phyloP scores from a whole-genome alignment of 176 grass and related monocot genomes.

The Hordeum marinum region DNA sequence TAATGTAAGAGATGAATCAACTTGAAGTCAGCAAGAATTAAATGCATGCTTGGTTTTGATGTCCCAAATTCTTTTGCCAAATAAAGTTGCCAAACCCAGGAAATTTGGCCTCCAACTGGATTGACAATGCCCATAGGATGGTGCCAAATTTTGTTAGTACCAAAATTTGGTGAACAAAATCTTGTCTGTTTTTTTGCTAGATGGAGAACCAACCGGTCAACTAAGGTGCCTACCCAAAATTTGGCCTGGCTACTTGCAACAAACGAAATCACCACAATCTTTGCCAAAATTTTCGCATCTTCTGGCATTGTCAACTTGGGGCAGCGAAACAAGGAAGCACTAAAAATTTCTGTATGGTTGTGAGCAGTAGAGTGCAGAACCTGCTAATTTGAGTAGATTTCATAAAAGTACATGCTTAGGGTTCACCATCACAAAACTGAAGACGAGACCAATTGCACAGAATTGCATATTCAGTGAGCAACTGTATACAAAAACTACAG shows the following conservation, averaged over 20 bases:
- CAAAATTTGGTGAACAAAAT: too few species aligned
- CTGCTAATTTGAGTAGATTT: background rate
- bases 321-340: background rate
- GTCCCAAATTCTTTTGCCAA: background rate
- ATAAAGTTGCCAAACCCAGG: background rate
- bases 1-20: background rate
- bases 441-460: background rate
- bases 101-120: constrained; percentile 2
- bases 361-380: background rate
- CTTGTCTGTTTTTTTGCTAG: too few species aligned
- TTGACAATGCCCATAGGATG: background rate
- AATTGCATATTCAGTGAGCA: background rate
- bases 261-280: background rate
- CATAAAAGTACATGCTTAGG: background rate
- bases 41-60: background rate
- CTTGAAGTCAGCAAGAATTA: background rate
- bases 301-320: background rate
- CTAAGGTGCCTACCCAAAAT: background rate
- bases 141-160: background rate
- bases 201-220: too few species aligned
- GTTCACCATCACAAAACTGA: background rate
- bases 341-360: background rate
- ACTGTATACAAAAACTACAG: background rate
- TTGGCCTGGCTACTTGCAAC: background rate
- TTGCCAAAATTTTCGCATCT: background rate